These are phyloP conservation scores for Ulmus americana DNA, from an alignment of 331 rosid species.

Conservation along the genomic window DNA sequence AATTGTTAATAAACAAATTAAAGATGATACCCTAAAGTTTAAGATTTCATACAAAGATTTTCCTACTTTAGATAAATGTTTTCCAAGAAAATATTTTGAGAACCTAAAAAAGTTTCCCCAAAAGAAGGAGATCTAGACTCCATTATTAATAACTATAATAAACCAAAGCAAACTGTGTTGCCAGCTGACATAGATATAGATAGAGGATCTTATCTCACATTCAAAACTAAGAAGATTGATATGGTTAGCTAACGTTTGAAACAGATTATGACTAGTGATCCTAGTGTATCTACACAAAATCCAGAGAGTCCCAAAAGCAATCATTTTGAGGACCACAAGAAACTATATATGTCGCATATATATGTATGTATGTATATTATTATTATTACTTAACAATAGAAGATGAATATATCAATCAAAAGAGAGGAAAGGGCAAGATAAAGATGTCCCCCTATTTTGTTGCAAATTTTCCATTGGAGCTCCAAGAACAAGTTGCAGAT, in stretches of 20 bases:
- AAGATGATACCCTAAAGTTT: no score
- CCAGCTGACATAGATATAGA: neutral
- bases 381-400: neutral
- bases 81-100: neutral
- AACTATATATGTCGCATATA: neutral
- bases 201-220: slow-evolving; percentile 2
- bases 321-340: slow-evolving; percentile 33
- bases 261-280: slow-evolving; percentile 8
- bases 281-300: slow-evolving; percentile 14
- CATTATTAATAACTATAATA: slow-evolving; percentile 4
- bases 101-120: neutral
- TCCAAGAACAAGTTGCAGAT: slow-evolving; percentile 26
- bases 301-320: slow-evolving; percentile 3
- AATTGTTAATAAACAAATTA: no score
- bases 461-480: slow-evolving; percentile 32
- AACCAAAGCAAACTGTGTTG: slow-evolving; percentile 2
- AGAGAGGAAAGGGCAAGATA: slow-evolving; percentile 11
- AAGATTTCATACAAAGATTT: neutral
- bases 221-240: neutral
- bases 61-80: neutral
- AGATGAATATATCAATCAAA: slow-evolving; percentile 17
- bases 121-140: neutral
- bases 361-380: no score
- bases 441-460: slow-evolving; percentile 26
- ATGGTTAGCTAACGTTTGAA: neutral